Conservation (phyloP, 2,329 filamentous ascomycete genomes). For the Aspergillus sp. region DNA sequence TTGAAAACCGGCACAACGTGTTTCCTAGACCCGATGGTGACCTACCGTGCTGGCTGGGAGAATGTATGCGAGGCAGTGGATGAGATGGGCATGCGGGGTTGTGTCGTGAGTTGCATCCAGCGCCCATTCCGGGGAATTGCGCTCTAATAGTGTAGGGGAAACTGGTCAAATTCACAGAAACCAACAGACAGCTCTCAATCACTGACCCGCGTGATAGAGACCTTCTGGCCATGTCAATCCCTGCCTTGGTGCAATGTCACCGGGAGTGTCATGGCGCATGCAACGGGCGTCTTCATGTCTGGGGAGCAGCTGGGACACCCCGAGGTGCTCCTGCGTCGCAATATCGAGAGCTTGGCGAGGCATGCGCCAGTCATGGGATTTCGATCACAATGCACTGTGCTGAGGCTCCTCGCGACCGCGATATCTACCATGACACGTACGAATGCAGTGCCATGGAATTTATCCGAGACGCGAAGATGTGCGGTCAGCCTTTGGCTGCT, state of each 20-base stretch:
- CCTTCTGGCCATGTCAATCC: conserved; percentile 26
- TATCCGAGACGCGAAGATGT: conserved; percentile 19
- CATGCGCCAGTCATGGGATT: conserved; percentile 31
- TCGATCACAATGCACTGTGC: conserved; percentile 50
- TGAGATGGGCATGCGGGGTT: conserved; percentile 45
- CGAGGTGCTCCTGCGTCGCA: conserved; percentile 24
- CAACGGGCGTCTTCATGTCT: conserved; percentile 46
- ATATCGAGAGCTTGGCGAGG: background rate
- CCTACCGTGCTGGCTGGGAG: conserved; percentile 8
- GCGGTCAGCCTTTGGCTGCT: conserved; percentile 29
- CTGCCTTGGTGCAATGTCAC: conserved; percentile 20
- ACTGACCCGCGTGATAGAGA: conserved; percentile 27
- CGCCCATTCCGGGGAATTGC: background rate
- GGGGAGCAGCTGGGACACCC: conserved; percentile 49
- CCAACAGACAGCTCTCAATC: conserved; percentile 24
- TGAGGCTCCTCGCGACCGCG: conserved; percentile 24
- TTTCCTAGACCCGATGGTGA: conserved; percentile 53
- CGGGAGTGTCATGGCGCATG: conserved; percentile 12
- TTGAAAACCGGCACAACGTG: conserved; percentile 50
- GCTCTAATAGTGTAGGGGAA: background rate
- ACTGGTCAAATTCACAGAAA: conserved; percentile 24
- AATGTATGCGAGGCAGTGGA: conserved; percentile 39
- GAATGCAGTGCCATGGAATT: conserved; percentile 7
- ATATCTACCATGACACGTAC: background rate
- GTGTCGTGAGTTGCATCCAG: conserved; percentile 24